Evolutionary conservation across 2,329 filamentous ascomycete genomes (phyloP).

Genomic region (Clonostachys sp.): DNA sequence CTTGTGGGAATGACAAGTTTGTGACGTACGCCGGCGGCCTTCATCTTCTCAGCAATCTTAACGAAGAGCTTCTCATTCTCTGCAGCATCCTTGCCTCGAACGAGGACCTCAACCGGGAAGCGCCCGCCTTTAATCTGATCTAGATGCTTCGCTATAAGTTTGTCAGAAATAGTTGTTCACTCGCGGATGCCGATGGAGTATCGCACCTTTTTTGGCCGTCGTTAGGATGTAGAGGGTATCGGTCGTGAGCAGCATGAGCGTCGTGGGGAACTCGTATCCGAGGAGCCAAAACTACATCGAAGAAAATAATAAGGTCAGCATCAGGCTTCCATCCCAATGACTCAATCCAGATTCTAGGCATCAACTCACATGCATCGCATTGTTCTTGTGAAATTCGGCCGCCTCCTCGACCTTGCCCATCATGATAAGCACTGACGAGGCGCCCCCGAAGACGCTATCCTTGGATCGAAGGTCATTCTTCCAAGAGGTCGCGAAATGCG

Average conservation of each 20-base stretch:
- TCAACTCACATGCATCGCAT: constrained; percentile 80
- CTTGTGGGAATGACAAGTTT: neutral
- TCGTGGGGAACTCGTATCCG: constrained; percentile 97
- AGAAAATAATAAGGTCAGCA: constrained; percentile 7
- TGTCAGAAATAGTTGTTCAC: constrained; percentile 19
- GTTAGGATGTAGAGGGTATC: constrained; percentile 90
- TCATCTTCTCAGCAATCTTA: constrained; percentile 81
- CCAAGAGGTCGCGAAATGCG: constrained; percentile 85
- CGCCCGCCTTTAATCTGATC: constrained; percentile 90
- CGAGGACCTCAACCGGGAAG: constrained; percentile 85
- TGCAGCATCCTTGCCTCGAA: constrained; percentile 85
- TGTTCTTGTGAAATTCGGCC: constrained; percentile 88
- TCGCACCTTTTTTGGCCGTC: constrained; percentile 91
- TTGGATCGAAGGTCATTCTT: constrained; percentile 90
- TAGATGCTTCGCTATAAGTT: constrained; percentile 73
- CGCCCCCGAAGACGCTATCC: constrained; percentile 81
- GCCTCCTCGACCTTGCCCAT: constrained; percentile 94
- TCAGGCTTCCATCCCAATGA: neutral
- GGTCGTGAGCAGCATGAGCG: constrained; percentile 84
- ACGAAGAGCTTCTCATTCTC: constrained; percentile 89
- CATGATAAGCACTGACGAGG: constrained; percentile 78
- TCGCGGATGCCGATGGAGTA: neutral
- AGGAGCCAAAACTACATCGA: constrained; percentile 84
- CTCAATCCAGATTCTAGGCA: neutral
- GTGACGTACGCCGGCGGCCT: constrained; percentile 71